Base-by-base conservation (phyloP, 257 asterid species). In the Fraxinus cuspidata region DNA sequence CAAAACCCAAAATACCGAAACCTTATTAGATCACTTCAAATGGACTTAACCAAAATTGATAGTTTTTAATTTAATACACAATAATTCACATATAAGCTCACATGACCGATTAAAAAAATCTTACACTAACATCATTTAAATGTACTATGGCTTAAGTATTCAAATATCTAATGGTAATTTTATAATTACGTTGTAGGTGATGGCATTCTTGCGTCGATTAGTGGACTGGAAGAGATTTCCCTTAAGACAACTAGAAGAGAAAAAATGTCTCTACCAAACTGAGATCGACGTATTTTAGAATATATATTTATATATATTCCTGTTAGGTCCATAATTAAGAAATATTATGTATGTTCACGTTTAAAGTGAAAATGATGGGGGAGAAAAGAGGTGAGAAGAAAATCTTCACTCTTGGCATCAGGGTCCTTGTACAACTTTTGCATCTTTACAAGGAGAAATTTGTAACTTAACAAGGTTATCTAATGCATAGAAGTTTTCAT, bases 161-260 rank as follows among this genome's bases (percentile, higher is more conserved):
- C 19, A 9, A 8, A 63, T 63, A 8, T 27, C 34, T 63, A 63
- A 63, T 63, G 5, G 31, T 63, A 25, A 63, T 25, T 63, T 25
- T 63, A 27, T 63, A 63, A 63, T 63, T 63, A 9, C 10, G 5
- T 27, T 72, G 40, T 68, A 94, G 98, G 99, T 94, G 2, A 92
- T 89, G 97, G 78, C 85, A 1, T 94, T 94, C 82, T 75, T 93
- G 63, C 87, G 90, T 38, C 92, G 97, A 1, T 81, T 93, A 77
- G 97, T 90, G 16, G 89, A 85, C 53, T 90, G 96, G 96, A 91
- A 91, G 71, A 87, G 75, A 73, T 44, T 72, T 83, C 82, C 88
- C 0, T n/a, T 84, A 8, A 77, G 90, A 77, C 75, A 81, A 72
- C 56, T 86, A 2, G 87, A 92, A 73, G 93, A 85, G 81, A 83